phyloP scores from a whole-genome alignment of 345 rosid genomes.

The Eucalyptus leucophloia region DNA sequence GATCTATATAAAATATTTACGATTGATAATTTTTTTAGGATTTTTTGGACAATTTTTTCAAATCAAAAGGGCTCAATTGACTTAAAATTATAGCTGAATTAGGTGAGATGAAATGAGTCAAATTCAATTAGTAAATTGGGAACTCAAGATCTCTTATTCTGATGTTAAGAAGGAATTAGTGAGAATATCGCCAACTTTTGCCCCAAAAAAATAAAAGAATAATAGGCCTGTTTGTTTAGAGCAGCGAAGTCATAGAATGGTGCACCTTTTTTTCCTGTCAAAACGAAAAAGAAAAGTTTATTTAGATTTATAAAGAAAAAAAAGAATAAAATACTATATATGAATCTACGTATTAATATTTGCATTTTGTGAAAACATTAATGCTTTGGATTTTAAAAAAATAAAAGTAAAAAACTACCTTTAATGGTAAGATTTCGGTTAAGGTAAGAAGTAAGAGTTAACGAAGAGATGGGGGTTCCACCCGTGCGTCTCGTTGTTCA shows the following conservation, averaged over 20 bases:
- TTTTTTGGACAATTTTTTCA: neutral
- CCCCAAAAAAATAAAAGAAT: too few species aligned
- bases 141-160: neutral
- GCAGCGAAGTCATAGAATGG: neutral
- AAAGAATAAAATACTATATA: neutral
- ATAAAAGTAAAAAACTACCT: too few species aligned
- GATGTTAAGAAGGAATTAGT: neutral
- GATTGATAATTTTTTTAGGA: too few species aligned
- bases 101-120: neutral
- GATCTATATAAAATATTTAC: too few species aligned
- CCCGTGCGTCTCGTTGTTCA: neutral
- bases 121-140: neutral
- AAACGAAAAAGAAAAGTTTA: accelerated
- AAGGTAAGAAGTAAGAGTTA: neutral
- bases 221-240: too few species aligned
- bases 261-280: accelerated
- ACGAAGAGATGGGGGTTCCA: neutral
- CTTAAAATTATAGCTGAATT: neutral
- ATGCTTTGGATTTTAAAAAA: neutral
- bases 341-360: neutral
- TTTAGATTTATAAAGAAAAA: neutral
- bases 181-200: neutral
- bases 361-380: neutral
- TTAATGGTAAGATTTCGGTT: neutral
- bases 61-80: neutral